phyloP scores from a whole-genome alignment of 352 stramenopile species.

The Blastocystis sp. region DNA sequence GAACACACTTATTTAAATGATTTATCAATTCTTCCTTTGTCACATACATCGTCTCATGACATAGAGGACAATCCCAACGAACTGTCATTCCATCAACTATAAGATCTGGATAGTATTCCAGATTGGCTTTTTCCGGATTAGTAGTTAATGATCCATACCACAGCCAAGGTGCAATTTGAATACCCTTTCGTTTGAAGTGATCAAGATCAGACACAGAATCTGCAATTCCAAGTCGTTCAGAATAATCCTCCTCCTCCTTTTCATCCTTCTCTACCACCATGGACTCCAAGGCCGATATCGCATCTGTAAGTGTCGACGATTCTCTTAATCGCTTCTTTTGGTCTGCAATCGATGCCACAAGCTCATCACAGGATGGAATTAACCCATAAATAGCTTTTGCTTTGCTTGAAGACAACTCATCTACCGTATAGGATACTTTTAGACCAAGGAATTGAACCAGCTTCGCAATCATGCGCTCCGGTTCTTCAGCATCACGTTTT shows the following conservation, averaged over 20 bases:
- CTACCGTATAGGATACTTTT: not conserved
- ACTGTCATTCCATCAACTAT: slow-evolving; percentile 39
- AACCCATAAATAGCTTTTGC: slow-evolving; percentile 30
- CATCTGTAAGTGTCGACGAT: not conserved
- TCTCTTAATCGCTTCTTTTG: slow-evolving; percentile 9
- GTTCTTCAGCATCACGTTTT: not conserved
- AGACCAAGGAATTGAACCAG: not conserved
- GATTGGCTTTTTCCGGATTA: slow-evolving; percentile 2
- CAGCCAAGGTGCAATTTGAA: slow-evolving; percentile 27
- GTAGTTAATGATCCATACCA: slow-evolving; percentile 45
- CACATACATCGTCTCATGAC: slow-evolving; percentile 41
- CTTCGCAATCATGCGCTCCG: not conserved
- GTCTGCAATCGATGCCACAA: not conserved
- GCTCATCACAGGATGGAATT: slow-evolving; percentile 56
- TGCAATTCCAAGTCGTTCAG: slow-evolving; percentile 4
- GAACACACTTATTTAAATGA: slow-evolving; percentile 45
- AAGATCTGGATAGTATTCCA: slow-evolving; percentile 42
- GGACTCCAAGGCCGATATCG: not conserved
- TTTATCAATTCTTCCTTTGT: slow-evolving; percentile 36
- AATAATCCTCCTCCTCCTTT: not conserved
- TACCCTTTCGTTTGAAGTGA: not conserved
- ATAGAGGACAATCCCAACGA: slow-evolving; percentile 31
- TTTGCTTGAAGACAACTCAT: slow-evolving; percentile 31
- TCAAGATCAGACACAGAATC: not conserved
- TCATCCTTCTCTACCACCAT: not conserved